A percentile compares a stretch with the other conserved stretches of the same genome.
Conservation (phyloP, 768 basidiomycete genomes). For the Rhodotorula graminis region DNA sequence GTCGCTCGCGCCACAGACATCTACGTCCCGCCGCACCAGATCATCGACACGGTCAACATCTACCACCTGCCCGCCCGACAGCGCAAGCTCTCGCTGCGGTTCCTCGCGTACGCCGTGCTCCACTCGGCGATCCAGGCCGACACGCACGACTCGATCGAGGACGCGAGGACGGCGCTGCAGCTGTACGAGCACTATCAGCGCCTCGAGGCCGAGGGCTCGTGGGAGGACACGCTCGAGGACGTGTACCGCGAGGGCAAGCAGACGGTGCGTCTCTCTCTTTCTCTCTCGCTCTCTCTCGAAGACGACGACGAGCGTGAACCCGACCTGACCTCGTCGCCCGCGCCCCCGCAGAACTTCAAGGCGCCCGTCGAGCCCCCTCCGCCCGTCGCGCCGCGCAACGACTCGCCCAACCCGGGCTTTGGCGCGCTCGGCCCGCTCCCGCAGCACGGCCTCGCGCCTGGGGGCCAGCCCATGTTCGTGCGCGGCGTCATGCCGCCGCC, state of each 20-base stretch:
- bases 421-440: constrained; percentile 34
- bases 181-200: constrained; percentile 69
- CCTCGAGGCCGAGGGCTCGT: constrained; percentile 67
- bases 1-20: constrained; percentile 59
- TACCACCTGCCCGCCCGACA: constrained; percentile 78
- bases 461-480: constrained; percentile 1
- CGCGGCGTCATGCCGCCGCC: constrained; percentile 2
- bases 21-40: constrained; percentile 88
- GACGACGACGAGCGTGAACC: background rate
- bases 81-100: constrained; percentile 82
- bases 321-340: too few relatives aligned
- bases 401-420: constrained; percentile 6
- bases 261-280: constrained; percentile 13
- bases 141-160: constrained; percentile 97
- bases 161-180: constrained; percentile 76
- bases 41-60: constrained; percentile 96
- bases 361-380: constrained; percentile 23
- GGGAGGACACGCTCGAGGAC: constrained; percentile 78
- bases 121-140: constrained; percentile 87
- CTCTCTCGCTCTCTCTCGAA: background rate
- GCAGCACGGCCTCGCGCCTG: too few relatives aligned
- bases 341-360: constrained; percentile 32
- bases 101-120: constrained; percentile 90
- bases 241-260: constrained; percentile 50
- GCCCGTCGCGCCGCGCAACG: background rate